phyloP scores from a whole-genome alignment of 1,139 yeast species.

The Saccharomyces hybrid region DNA sequence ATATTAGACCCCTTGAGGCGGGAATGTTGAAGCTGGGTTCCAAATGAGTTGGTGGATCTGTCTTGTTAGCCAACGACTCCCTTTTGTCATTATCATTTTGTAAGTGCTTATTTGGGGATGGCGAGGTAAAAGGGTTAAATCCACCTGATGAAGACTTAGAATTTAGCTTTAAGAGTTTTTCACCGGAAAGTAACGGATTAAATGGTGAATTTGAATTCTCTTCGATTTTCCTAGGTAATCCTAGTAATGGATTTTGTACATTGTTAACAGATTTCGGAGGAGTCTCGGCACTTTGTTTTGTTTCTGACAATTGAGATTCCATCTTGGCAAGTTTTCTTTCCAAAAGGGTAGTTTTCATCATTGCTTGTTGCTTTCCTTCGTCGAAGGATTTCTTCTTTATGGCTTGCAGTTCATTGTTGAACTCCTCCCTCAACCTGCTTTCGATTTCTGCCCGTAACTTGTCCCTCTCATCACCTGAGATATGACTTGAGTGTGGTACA shows the following conservation, averaged over 20 bases:
- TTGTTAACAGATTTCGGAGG: neutral
- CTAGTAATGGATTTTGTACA: neutral
- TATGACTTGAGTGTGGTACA: neutral
- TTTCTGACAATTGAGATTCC: constrained; percentile 13
- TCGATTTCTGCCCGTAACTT: constrained; percentile 7
- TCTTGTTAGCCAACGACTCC: neutral
- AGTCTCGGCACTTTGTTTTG: neutral
- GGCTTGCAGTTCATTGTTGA: constrained; percentile 27
- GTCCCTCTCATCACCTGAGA: constrained; percentile 6
- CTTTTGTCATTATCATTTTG: neutral
- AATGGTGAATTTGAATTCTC: neutral
- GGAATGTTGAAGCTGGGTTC: neutral
- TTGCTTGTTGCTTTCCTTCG: constrained; percentile 34
- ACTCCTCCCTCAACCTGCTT: constrained; percentile 13
- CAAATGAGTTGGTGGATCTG: neutral
- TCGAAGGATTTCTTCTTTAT: constrained; percentile 34
- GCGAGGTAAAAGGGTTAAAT: neutral
- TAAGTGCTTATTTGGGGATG: neutral
- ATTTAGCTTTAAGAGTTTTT: neutral
- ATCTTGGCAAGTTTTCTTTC: constrained; percentile 24
- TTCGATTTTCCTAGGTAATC: neutral
- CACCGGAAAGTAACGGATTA: neutral
- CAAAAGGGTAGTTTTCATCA: constrained; percentile 26
- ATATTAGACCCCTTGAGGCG: neutral
- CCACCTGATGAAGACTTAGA: neutral